Evolutionary conservation across 2,329 filamentous ascomycete species (phyloP).

Genomic region (Magnaporthales sp.): DNA sequence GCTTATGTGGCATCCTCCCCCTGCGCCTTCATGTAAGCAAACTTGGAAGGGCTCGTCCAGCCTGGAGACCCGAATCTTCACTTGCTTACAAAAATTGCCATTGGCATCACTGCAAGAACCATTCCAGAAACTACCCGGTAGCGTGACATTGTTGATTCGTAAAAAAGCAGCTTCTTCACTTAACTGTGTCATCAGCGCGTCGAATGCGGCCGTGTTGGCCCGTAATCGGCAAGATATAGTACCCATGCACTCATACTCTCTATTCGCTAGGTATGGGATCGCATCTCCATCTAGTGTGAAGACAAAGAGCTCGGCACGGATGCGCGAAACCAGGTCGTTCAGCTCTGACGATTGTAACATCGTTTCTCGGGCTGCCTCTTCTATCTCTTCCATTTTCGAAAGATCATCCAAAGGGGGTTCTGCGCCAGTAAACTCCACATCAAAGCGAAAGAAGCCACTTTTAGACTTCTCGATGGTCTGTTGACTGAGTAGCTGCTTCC

Average conservation of each 20-base stretch:
- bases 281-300: neutral
- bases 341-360: conserved; percentile 1
- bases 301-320: neutral
- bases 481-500: neutral
- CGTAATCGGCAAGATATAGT: neutral
- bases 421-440: neutral
- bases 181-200: neutral
- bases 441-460: neutral
- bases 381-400: conserved; percentile 1
- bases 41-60: neutral
- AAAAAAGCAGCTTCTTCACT: neutral
- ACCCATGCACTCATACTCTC: neutral
- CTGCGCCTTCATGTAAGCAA: neutral
- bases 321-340: neutral
- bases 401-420: neutral
- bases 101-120: neutral
- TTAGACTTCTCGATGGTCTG: neutral
- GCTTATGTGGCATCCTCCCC: neutral
- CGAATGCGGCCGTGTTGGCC: neutral
- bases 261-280: neutral
- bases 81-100: neutral
- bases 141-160: conserved; percentile 1
- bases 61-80: neutral
- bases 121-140: neutral
- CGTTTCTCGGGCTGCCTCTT: neutral